Base-by-base conservation (phyloP, 257 asterid genomes). In the Nicotiana undulata region DNA sequence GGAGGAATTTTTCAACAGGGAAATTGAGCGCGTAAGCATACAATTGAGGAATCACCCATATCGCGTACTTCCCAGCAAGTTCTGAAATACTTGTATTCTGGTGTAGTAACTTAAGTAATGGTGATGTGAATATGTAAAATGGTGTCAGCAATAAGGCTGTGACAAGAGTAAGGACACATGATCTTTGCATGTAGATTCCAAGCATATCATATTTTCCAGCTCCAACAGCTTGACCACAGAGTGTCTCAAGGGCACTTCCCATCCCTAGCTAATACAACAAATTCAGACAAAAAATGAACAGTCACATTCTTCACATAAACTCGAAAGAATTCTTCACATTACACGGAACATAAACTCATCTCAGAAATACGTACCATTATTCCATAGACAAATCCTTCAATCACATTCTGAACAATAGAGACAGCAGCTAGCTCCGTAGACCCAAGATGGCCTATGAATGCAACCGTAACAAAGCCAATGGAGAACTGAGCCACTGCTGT, bases 161-260 rank as follows among this genome's bases (percentile, higher is more conserved):
- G 56, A 76, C 79, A 2, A 84, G 28, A 32, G 92, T 88, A 20
- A 93, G 87, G n/a, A 92, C 79, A 85, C 90, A 92, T 49, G 98
- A 93, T 83, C 97, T 86, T 85, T 92, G 97, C 87, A 89, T 52
- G 81, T 93, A 90, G 40, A 93, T 75, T 58, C 98, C 98, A 24
- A 93, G 94, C 92, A 85, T 90, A 3, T 84, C 84, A 24, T 75
- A 82, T 65, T 92, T 88, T 9, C 88, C 94, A 0, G 96, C 97
- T 1, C 98, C 98, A 44, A 89, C 92, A 0, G 98, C 98, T 34
- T 93, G 98, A 29, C 98, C 98, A 34, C 95, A 92, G 1, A 93
- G 94, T 2, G 98, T 93, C 80, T 93, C 98, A 0, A 93, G 90
- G 20, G 98, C 97, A 79, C 98, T 93, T 89, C 96, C 98, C 94